Conservation (phyloP, 2,329 filamentous ascomycete species). For the Arthrobotrys sinensis region DNA sequence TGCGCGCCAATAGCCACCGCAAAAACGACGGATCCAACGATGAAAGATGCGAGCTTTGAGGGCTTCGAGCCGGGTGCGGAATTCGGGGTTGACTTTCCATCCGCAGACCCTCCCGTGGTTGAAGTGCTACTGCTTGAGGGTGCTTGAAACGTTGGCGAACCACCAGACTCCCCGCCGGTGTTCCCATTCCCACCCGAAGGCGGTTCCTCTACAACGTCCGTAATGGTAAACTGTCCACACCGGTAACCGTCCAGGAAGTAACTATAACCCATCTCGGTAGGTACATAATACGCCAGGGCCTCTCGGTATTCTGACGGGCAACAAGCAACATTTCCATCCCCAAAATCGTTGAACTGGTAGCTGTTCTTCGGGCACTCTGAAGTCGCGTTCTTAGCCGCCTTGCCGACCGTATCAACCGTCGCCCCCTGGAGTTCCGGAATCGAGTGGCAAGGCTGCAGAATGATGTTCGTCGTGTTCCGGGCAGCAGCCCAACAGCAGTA, state of each 20-base stretch:
- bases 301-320: not conserved
- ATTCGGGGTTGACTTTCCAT: not conserved
- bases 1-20: conserved; percentile 4
- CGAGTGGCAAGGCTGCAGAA: not conserved
- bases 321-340: not conserved
- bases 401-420: conserved; percentile 3
- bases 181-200: not conserved
- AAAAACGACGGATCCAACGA: not conserved
- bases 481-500: conserved; percentile 14
- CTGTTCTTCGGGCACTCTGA: not conserved
- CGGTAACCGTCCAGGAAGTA: not conserved
- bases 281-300: not conserved
- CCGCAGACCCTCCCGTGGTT: not conserved
- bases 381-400: conserved; percentile 6
- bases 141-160: not conserved
- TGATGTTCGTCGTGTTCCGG: not conserved
- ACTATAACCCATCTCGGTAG: not conserved
- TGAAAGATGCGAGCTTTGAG: conserved; percentile 11
- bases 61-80: not conserved
- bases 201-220: not conserved
- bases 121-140: not conserved
- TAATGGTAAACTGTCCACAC: conserved; percentile 7
- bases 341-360: not conserved
- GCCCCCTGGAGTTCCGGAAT: conserved; percentile 5
- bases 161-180: not conserved